Conservation (phyloP, 2,329 filamentous ascomycete genomes). For the Fonsecaea nubica region DNA sequence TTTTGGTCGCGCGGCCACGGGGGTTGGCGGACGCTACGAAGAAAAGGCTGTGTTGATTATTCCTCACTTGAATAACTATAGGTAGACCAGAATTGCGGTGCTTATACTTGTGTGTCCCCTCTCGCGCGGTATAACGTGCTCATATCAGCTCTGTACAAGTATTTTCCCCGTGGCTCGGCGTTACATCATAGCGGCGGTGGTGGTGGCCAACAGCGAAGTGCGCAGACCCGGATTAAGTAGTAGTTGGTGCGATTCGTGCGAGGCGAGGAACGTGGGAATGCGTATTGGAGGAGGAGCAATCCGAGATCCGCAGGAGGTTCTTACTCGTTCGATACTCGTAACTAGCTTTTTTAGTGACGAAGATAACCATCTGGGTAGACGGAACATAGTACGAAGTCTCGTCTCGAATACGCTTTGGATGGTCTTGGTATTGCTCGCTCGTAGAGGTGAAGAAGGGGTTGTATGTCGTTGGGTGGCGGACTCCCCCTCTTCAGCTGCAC, state of each 20-base stretch:
- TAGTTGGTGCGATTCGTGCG: conserved; percentile 7
- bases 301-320: neutral
- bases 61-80: no score
- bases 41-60: no score
- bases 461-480: no score
- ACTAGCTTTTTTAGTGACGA: no score
- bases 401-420: neutral
- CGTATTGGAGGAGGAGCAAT: conserved; percentile 10
- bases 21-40: no score
- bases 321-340: neutral
- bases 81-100: no score
- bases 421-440: neutral
- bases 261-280: conserved; percentile 13
- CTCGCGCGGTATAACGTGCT: neutral
- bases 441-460: no score
- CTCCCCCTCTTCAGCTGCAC: neutral
- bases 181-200: neutral
- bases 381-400: neutral
- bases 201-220: neutral
- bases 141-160: no score
- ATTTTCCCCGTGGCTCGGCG: neutral
- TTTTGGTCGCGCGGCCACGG: no score
- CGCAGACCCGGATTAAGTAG: neutral
- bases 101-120: neutral
- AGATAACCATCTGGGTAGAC: neutral